Evolutionary conservation across 352 stramenopile species (phyloP), one percentile per base, ranked within the genome.

Genomic region (Pythium monospermum): DNA sequence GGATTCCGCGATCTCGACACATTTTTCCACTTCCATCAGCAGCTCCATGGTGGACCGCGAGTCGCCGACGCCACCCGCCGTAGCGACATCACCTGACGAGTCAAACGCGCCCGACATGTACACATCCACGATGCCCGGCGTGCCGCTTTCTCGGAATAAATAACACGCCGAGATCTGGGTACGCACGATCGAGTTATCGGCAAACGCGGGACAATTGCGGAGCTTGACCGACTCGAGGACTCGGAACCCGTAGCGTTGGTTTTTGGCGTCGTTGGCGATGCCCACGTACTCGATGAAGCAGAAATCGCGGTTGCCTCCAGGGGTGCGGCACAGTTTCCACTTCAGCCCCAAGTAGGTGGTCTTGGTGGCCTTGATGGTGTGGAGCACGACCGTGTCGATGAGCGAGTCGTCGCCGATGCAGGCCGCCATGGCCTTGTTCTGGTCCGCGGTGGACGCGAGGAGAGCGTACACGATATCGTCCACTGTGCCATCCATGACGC

Each of bases 91-190:
- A 0, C 60, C 70, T 1, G 66, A 77, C 16, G 77, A 86, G 63
- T 88, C 77, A 38, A 73, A 88, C 5, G 77, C 65, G n/a, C 77
- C 77, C 19, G 82, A 56, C 74, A 86, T 82, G 53, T 83, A 88
- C 35, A 88, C 71, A 27, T 88, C 74, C 2, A 88, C 66, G 26
- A 82, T 64, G 12, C 80, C 73, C 0, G 71, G 60, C 18, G 73
- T 49, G 11, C 60, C 73, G 13, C 64, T 70, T 18, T 76, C 64
- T n/a, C 73, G 68, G 54, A 86, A 85, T 58, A 88, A 76, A 60
- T 76, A 88, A 52, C 74, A 84, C 47, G 85, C 86, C 21, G 74
- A 86, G 51, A 86, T 60, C 44, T 85, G 69, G 4, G 72, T 76
- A 23, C 77, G 77, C 16, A 84, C 71, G 61, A 88, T 86, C 37